Conservation (phyloP, 106 monocot species). For the Acorus calamus region DNA sequence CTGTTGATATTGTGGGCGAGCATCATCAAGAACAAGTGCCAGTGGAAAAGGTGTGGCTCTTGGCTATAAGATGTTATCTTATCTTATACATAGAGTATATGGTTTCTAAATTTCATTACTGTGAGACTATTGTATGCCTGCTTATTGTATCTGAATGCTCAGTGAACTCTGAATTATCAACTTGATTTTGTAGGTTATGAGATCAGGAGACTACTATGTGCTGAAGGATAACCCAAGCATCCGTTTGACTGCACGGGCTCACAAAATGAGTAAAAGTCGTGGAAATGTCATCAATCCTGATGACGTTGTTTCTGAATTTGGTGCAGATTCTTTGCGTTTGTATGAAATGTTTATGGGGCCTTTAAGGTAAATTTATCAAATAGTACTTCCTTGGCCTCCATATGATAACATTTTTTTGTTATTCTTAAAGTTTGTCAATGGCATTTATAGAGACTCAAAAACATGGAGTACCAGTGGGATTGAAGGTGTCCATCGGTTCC, state of each 20-base stretch:
- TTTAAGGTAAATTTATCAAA: conserved; percentile 38
- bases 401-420: background rate
- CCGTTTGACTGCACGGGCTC: conserved; percentile 58
- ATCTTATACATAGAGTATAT: too few relatives aligned
- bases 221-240: conserved; percentile 76
- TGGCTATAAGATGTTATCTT: background rate
- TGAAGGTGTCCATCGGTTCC: conserved; percentile 92
- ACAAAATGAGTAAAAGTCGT: conserved; percentile 99
- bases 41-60: conserved; percentile 46
- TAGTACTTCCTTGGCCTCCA: background rate
- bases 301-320: conserved; percentile 89
- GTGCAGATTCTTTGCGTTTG: conserved; percentile 94
- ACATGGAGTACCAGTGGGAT: conserved; percentile 94
- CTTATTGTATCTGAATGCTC: too few relatives aligned
- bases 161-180: conserved; percentile 1
- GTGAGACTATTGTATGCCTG: too few relatives aligned
- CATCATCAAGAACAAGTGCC: conserved; percentile 69
- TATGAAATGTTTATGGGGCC: conserved; percentile 99
- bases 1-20: conserved; percentile 23
- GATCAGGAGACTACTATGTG: conserved; percentile 70
- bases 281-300: conserved; percentile 99
- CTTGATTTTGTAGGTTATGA: conserved; percentile 44
- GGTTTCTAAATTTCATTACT: too few relatives aligned
- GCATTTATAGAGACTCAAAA: conserved; percentile 67
- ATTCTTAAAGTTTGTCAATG: background rate